phyloP scores from a whole-genome alignment of 768 basidiomycete genomes.

The Postia placenta region DNA sequence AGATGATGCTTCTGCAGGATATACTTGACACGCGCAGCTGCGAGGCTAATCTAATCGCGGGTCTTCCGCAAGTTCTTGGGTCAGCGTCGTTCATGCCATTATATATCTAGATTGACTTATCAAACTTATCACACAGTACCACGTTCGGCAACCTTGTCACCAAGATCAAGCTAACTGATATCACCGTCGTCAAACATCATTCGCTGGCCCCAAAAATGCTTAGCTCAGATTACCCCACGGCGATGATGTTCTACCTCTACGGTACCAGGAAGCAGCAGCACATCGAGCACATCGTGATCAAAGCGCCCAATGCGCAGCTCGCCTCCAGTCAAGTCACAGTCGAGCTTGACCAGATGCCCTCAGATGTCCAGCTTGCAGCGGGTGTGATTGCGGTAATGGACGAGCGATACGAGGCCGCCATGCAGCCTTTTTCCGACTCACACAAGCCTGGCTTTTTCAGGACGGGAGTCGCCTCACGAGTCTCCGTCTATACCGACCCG shows the following conservation, averaged over 20 bases:
- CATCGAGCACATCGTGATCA: conserved; percentile 29
- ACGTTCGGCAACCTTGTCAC: not conserved
- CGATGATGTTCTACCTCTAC: conserved; percentile 37
- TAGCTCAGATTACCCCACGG: conserved; percentile 24
- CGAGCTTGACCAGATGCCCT: conserved; percentile 4
- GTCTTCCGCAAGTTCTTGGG: not conserved
- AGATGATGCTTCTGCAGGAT: not conserved
- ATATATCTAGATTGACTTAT: no score
- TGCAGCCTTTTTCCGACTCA: conserved; percentile 13
- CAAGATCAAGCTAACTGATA: conserved; percentile 9
- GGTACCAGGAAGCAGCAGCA: conserved; percentile 20
- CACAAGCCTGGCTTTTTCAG: conserved; percentile 6
- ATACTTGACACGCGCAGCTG: not conserved
- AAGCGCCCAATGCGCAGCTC: conserved; percentile 18
- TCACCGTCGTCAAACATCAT: conserved; percentile 26
- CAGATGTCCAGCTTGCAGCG: conserved; percentile 5
- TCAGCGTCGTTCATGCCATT: not conserved
- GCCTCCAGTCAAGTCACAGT: conserved; percentile 10
- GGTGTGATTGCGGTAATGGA: conserved; percentile 13
- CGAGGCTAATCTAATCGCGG: not conserved
- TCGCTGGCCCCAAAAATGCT: conserved; percentile 24
- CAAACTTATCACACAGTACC: not conserved
- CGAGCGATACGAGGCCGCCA: conserved; percentile 10
- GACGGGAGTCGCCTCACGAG: conserved; percentile 2
- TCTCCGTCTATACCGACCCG: conserved; percentile 12